Conservation (phyloP, 2,329 filamentous ascomycete species). For the Metarhizium humberi region DNA sequence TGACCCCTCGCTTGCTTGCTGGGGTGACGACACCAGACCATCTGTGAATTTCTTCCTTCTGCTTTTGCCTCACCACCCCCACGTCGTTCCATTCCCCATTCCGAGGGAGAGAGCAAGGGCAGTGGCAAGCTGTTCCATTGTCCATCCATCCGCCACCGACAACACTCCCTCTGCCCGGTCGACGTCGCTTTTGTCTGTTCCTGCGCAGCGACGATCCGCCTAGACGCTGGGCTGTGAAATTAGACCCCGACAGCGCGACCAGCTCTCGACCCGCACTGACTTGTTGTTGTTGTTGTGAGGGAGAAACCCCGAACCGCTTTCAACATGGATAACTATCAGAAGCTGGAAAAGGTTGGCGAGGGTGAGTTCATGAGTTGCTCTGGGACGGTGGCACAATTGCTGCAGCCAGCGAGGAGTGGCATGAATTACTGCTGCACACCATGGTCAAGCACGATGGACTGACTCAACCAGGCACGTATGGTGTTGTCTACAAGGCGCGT, state of each 20-base stretch:
- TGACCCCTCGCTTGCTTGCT: constrained; percentile 6
- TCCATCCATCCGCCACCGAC: background rate
- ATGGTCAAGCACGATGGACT: background rate
- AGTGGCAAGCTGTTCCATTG: background rate
- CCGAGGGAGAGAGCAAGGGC: constrained; percentile 1
- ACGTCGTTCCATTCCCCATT: background rate
- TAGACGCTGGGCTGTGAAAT: background rate
- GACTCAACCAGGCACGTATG: constrained; percentile 66
- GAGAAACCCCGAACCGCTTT: background rate
- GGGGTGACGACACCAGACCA: background rate
- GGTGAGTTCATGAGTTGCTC: constrained; percentile 43
- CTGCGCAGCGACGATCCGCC: background rate
- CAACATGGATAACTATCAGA: constrained; percentile 92
- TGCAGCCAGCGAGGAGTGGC: background rate
- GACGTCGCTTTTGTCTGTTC: background rate
- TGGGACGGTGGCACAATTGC: background rate
- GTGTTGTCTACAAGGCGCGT: constrained; percentile 89
- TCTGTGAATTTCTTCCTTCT: background rate
- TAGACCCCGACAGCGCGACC: background rate
- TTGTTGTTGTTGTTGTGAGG: background rate
- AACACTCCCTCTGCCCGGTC: too few species aligned
- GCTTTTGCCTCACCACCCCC: constrained; percentile 1
- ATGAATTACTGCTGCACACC: background rate
- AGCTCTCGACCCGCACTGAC: background rate
- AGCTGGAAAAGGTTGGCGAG: constrained; percentile 94